A percentile compares a stretch with the other conserved stretches of the same genome.
Evolutionary conservation across 495 filamentous ascomycete genomes (phyloP).

Genomic region (Sphaerosporella brunnea): DNA sequence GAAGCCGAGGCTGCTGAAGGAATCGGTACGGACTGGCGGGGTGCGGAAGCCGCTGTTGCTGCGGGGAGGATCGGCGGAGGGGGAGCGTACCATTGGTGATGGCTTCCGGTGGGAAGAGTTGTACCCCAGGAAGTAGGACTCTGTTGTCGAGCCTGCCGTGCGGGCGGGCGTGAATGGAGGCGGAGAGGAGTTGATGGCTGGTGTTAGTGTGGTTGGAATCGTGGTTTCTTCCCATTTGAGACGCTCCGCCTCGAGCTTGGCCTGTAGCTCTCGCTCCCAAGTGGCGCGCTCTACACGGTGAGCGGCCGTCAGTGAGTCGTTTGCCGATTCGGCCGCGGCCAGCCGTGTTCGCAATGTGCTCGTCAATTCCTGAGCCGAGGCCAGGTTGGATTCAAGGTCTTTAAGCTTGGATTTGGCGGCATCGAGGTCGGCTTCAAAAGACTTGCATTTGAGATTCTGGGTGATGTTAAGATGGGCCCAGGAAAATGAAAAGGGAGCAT

Average conservation of each 20-base stretch:
- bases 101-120: constrained; percentile 29
- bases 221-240: constrained; percentile 50
- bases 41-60: constrained; percentile 29
- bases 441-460: constrained; percentile 56
- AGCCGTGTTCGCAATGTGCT: constrained; percentile 54
- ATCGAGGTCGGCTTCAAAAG: constrained; percentile 70
- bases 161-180: constrained; percentile 14
- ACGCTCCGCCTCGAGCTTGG: constrained; percentile 54
- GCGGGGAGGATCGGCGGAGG: constrained; percentile 26
- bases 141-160: constrained; percentile 13
- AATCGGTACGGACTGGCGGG: background rate
- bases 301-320: constrained; percentile 26
- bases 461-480: constrained; percentile 8
- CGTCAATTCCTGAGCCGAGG: constrained; percentile 31
- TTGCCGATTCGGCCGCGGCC: constrained; percentile 41
- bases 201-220: constrained; percentile 34
- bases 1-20: too few relatives aligned
- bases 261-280: constrained; percentile 42
- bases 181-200: constrained; percentile 19
- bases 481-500: constrained; percentile 21
- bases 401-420: constrained; percentile 45
- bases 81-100: constrained; percentile 32
- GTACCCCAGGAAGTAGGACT: constrained; percentile 24
- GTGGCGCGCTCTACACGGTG: constrained; percentile 52
- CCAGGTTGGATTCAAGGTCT: constrained; percentile 38